Base-by-base conservation (phyloP, 257 asterid genomes). In the Gentiana macrophylla region DNA sequence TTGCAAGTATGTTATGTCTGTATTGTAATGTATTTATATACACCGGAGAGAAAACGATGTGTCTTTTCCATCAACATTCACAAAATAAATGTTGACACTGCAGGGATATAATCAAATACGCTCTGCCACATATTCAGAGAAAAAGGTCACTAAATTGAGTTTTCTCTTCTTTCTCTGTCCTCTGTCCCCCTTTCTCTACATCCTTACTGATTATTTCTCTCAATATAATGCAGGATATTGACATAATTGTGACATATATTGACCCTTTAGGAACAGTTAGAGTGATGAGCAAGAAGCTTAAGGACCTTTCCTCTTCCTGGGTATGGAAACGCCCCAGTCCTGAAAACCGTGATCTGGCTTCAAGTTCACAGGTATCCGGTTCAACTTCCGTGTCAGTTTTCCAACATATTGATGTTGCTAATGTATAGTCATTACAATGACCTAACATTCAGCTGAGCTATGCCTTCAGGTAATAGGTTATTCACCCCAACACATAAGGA, bases 261-360 rank as follows among this genome's bases (percentile, higher is more conserved):
- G 89, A 86, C 72, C 75, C 81, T 63, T 77, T 83, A 66, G 98
- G 98, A 55, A 80, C 80, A 70, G 71, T 86, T 68, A 78, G 64
- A 74, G 79, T 80, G 64, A 72, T 74, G 64, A 80, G 73, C 65
- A 76, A 86, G 66, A 80, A 80, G 56, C 82, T 94, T 58, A 78
- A 70, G 70, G 80, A 84, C 73, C 77, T 90, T 36, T 86, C 98
- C 43, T 68, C 89, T 75, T 90, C 96, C 52, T 86, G 96, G 98
- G 78, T 80, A 52, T 90, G 98, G 98, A 76, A 74, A 78, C 69
- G 66, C 66, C 98, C 94, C 24, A 74, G 60, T 50, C 77, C 71
- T 66, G 76, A 62, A 65, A 70, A 69, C 56, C 60, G 37, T 56
- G 80, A 74, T 63, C 79, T 45, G 48, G 65, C 70, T 58, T 68